phyloP scores from a whole-genome alignment of 768 basidiomycete species.

The Neoboletus magnificus region DNA sequence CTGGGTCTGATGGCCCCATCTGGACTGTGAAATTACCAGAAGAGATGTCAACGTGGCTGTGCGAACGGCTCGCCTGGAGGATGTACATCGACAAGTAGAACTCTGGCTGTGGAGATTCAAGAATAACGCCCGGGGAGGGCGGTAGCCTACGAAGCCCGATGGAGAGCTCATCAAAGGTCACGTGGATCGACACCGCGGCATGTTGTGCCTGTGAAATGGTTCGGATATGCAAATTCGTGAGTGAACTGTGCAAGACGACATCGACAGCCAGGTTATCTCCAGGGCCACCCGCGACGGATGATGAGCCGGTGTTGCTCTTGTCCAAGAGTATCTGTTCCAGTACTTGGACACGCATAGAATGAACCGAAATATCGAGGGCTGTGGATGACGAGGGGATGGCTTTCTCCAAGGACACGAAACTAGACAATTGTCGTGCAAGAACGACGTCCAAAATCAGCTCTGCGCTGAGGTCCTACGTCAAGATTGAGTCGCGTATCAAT shows the following conservation, averaged over 20 bases:
- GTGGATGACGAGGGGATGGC: conserved; percentile 15
- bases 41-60: conserved; percentile 16
- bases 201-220: neutral
- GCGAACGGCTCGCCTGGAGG: conserved; percentile 16
- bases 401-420: conserved; percentile 25
- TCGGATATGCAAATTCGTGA: conserved; percentile 19
- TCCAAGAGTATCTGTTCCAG: conserved; percentile 43
- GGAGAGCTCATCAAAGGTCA: conserved; percentile 17
- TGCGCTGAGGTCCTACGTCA: conserved; percentile 33
- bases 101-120: conserved; percentile 13
- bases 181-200: neutral
- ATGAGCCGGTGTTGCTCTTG: neutral
- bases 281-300: neutral
- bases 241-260: conserved; percentile 14
- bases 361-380: conserved; percentile 42
- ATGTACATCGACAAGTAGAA: conserved; percentile 18
- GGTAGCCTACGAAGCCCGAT: conserved; percentile 10
- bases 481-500: conserved; percentile 5
- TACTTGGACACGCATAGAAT: conserved; percentile 39
- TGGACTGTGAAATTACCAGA: conserved; percentile 21
- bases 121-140: neutral
- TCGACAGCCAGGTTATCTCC: conserved; percentile 13
- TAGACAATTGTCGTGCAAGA: conserved; percentile 39
- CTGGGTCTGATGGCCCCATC: conserved; percentile 31
- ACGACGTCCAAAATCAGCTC: conserved; percentile 42